Evolutionary conservation across 257 asterid species (phyloP), one percentile per base, ranked within the genome.

Genomic region (Cynanchum wilfordii): DNA sequence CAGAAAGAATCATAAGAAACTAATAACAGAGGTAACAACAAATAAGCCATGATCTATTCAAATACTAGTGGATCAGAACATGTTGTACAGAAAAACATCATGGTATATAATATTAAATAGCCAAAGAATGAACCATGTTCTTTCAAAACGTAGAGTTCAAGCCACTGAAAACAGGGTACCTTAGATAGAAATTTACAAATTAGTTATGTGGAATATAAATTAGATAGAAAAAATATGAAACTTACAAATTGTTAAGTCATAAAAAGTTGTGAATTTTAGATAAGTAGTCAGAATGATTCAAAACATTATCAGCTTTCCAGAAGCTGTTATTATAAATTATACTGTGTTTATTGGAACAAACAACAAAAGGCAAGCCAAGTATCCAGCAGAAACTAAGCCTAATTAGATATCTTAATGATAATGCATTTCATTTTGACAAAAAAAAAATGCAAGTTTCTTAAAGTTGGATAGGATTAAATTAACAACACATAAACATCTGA

Each of bases 1-100:
- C 8, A 69, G 69, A 22, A 9, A 69, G 52, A 40, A 69, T 50
- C 68, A 78, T 25, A 75, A 24, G 19, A 22, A 64, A 68, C 40
- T 7, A 70, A 44, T 6, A 54, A 17, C 2, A 10, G 22, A 19
- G 5, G 11, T 36, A 22, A 66, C 29, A 63, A 17, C 1, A 71
- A 57, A 44, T 22, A 22, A 19, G 40, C 27, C 4, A 9, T 20
- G 16, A 66, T 50, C 40, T 30, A 16, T 24, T 25, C 57, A 71
- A 54, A 24, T 3, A 17, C 33, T 42, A 3, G 3, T 62, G 47
- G 59, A 62, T 45, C 29, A 45, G 45, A 20, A 50, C 29, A 69
- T 50, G 30, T 7, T 8, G 50, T 3, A 51, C 5, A 36, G 2
- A 33, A 42, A 33, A 33, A 33, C 6, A 6, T 33, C 50, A 64